Percentiles rank a stretch among this genome's conserved stretches.
phyloP scores from a whole-genome alignment of 352 stramenopile species.

The Phytopythium ostracodes region DNA sequence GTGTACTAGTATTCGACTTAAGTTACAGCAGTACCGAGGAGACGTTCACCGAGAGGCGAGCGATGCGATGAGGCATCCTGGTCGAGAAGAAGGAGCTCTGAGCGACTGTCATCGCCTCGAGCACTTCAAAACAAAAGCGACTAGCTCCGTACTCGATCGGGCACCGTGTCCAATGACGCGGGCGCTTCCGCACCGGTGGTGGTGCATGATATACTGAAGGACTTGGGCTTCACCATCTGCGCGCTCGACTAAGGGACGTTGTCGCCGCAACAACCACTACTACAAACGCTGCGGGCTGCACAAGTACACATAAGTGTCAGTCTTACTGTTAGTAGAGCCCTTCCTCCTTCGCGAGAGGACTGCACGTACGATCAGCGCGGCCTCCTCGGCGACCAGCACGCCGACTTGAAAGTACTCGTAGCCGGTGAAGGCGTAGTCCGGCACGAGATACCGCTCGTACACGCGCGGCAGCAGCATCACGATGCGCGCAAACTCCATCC shows the following conservation, averaged over 20 bases:
- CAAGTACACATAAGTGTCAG: constrained; percentile 2
- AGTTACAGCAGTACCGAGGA: neutral
- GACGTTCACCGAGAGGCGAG: neutral
- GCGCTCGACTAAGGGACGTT: constrained; percentile 4
- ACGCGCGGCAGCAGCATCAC: constrained; percentile 60
- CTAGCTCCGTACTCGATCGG: too few relatives aligned
- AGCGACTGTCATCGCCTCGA: too few relatives aligned
- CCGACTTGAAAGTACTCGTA: constrained; percentile 79
- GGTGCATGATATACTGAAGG: neutral
- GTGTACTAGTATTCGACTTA: constrained; percentile 1
- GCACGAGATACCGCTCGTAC: constrained; percentile 55
- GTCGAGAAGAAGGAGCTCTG: too few relatives aligned
- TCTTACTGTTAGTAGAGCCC: neutral
- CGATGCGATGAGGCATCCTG: neutral
- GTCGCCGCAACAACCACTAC: constrained; percentile 61
- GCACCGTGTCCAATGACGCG: neutral
- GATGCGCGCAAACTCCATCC: constrained; percentile 68
- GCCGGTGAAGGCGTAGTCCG: constrained; percentile 46
- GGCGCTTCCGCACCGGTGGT: neutral
- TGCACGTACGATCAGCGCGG: constrained; percentile 60
- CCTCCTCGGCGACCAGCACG: constrained; percentile 57
- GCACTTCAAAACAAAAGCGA: too few relatives aligned
- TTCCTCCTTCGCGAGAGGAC: neutral
- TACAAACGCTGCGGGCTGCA: constrained; percentile 56
- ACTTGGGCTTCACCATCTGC: constrained; percentile 2